Base-by-base conservation (phyloP, 345 rosid genomes). In the Lenwebbia sp. region DNA sequence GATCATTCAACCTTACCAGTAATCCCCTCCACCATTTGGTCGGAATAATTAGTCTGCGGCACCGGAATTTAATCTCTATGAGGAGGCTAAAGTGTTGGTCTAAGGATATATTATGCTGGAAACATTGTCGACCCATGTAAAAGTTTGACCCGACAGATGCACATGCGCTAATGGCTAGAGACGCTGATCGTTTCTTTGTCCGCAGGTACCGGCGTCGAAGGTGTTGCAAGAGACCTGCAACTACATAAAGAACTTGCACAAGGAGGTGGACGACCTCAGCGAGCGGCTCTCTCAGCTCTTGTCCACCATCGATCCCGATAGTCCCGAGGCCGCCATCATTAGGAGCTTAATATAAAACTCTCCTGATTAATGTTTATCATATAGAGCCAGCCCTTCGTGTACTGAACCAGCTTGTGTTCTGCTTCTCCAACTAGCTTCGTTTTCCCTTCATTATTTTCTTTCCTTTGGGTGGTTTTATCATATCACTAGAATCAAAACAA, bases 221-320 rank as follows among this genome's bases (percentile, higher is more conserved):
- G 87, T 87, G 21, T 84, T 87, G 54, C 89, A 87, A 83, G 89
- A 87, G 87, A 87, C 89, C 55, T 87, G 89, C 85, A 87, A 60
- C 84, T 85, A 87, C 89, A 85, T 87, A 15, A 82, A 84, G 75
- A 82, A 85, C 81, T 83, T 87, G 82, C 89, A 87, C 83, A 83
- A 83, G 57, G 89, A 87, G 78, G 89, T 85, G 75, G 89, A 87
- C 49, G 87, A 87, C 85, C 86, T 87, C 47, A 87, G 89, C 54
- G 87, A 85, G 85, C 85, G 89, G 40, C 86, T 87, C 44, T 87
- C 89, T 7, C 85, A 87, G 85, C 86, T 87, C 12, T 82, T 87
- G 76, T 57, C 89, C 81, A 85, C 89, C 84, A 85, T 87, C 47
- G 89, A 87, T 78, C 85, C 89, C 49, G 83, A 87, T 54, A 87